Percentiles rank a stretch among this genome's conserved stretches.
phyloP scores from a whole-genome alignment of 768 basidiomycete genomes.

The Suillus subaureus region DNA sequence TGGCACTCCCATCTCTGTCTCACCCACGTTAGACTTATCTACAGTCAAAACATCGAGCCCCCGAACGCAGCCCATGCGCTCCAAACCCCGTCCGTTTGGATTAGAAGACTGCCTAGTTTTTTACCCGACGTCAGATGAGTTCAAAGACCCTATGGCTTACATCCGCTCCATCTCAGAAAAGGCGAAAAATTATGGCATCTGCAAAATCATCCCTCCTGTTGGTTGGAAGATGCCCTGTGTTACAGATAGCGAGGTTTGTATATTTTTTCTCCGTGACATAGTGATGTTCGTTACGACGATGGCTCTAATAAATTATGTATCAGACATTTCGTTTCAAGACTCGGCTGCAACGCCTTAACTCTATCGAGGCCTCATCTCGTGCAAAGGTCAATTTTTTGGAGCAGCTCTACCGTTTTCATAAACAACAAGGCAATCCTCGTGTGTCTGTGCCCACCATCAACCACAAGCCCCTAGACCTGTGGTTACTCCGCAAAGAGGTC shows the following conservation, averaged over 20 bases:
- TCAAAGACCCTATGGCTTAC: conserved; percentile 92
- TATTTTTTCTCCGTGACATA: conserved; percentile 13
- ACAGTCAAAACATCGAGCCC: conserved; percentile 70
- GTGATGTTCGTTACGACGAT: conserved; percentile 26
- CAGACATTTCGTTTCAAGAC: conserved; percentile 94
- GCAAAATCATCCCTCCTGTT: conserved; percentile 92
- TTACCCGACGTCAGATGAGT: conserved; percentile 89
- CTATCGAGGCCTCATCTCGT: conserved; percentile 94
- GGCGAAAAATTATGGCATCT: conserved; percentile 83
- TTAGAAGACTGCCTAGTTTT: conserved; percentile 89
- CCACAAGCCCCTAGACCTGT: conserved; percentile 90
- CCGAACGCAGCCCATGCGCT: conserved; percentile 40
- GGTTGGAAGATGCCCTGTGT: conserved; percentile 97
- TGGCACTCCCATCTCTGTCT: conserved; percentile 61
- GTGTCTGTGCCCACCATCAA: conserved; percentile 95
- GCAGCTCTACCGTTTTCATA: conserved; percentile 94
- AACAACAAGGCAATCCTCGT: conserved; percentile 89
- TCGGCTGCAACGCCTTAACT: conserved; percentile 90
- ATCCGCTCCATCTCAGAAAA: conserved; percentile 76
- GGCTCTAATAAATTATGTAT: conserved; percentile 27
- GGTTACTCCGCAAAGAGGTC: conserved; percentile 91
- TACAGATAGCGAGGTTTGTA: conserved; percentile 86
- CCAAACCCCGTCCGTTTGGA: conserved; percentile 72
- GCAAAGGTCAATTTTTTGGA: conserved; percentile 98
- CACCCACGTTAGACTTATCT: conserved; percentile 64